Evolutionary conservation across 1,284 basidiomycete genomes (phyloP).

Genomic region (Tilletia setariae): DNA sequence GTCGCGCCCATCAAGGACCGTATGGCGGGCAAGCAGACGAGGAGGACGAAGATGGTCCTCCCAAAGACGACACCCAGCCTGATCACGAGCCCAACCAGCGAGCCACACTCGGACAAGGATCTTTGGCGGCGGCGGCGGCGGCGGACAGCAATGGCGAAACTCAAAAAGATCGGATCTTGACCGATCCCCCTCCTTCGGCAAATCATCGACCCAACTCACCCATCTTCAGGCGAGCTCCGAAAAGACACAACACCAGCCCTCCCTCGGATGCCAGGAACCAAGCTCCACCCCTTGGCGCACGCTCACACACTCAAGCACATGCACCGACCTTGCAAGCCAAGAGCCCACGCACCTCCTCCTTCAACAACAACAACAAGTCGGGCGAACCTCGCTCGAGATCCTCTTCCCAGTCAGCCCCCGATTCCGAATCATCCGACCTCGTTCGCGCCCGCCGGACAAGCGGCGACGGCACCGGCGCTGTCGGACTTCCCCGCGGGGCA

Average conservation of each 20-base stretch:
- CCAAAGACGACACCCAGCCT: background rate
- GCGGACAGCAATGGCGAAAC: background rate
- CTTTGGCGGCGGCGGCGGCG: background rate
- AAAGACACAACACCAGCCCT: background rate
- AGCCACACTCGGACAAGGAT: background rate
- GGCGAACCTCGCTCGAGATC: too few relatives aligned
- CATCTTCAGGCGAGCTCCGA: background rate
- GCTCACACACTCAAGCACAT: background rate
- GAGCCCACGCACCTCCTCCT: too few relatives aligned
- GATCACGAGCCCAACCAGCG: too few relatives aligned
- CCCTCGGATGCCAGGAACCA: background rate
- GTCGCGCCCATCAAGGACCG: background rate
- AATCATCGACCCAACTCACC: background rate
- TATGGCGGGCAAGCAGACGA: too few relatives aligned
- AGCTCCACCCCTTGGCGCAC: background rate
- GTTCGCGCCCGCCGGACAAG: background rate
- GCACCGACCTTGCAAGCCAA: too few relatives aligned
- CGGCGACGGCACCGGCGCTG: conserved; percentile 12
- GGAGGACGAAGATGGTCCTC: background rate
- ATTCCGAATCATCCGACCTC: conserved; percentile 28
- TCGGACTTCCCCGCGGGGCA: background rate
- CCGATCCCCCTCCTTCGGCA: background rate
- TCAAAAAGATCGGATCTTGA: background rate
- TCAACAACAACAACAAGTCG: too few relatives aligned
- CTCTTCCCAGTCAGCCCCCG: too few relatives aligned